These are phyloP conservation scores for Rhytidhysteron rufulum DNA, from an alignment of 2,329 filamentous ascomycete species.

Conservation along the genomic window DNA sequence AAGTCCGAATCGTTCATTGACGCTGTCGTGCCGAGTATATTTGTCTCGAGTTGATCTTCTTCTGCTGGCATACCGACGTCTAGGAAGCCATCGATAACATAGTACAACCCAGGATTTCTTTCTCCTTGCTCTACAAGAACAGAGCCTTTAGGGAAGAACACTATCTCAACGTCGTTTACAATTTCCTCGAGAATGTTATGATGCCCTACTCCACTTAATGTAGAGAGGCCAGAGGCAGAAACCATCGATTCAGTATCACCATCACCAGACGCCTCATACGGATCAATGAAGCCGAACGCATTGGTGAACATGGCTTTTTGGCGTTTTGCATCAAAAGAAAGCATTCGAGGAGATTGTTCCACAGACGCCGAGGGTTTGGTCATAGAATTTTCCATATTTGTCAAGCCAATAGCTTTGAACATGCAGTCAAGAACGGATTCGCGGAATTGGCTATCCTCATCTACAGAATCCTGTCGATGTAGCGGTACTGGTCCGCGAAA, in stretches of 20 bases:
- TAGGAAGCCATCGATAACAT: slow-evolving; percentile 94
- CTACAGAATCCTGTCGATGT: slow-evolving; percentile 74
- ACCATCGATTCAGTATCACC: slow-evolving; percentile 84
- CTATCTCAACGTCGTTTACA: slow-evolving; percentile 90
- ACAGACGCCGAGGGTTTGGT: slow-evolving; percentile 67
- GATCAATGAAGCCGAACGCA: slow-evolving; percentile 87
- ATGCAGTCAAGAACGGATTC: slow-evolving; percentile 92
- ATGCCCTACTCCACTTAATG: slow-evolving; percentile 53
- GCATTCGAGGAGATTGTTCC: slow-evolving; percentile 78
- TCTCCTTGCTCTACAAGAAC: slow-evolving; percentile 95
- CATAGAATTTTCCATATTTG: slow-evolving; percentile 61
- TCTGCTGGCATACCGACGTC: slow-evolving; percentile 83
- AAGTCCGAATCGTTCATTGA: slow-evolving; percentile 35
- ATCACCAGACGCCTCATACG: slow-evolving; percentile 72
- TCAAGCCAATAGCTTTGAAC: slow-evolving; percentile 87
- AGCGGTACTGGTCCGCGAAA: slow-evolving; percentile 36
- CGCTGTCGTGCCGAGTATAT: slow-evolving; percentile 41
- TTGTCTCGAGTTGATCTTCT: slow-evolving; percentile 49
- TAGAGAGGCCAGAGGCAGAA: slow-evolving; percentile 43
- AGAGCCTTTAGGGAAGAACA: slow-evolving; percentile 92
- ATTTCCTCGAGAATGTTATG: slow-evolving; percentile 74
- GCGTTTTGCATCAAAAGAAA: slow-evolving; percentile 77
- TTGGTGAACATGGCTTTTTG: slow-evolving; percentile 80
- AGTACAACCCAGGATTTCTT: slow-evolving; percentile 93
- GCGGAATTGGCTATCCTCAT: slow-evolving; percentile 85